Base-by-base conservation (phyloP, 208 protist genomes). In the Trypanosoma platydactyli region DNA sequence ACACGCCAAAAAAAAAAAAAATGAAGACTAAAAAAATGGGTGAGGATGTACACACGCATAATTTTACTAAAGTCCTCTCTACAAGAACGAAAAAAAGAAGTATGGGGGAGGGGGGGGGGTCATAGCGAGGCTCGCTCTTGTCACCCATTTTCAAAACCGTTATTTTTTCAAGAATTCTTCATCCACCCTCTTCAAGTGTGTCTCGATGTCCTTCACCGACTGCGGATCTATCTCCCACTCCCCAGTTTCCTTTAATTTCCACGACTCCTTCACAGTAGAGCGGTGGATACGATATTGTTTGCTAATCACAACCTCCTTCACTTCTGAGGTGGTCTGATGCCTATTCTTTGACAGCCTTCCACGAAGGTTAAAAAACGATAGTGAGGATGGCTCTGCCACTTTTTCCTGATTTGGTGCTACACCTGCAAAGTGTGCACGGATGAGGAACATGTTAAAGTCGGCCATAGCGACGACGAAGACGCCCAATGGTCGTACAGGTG, bases 371-470 rank as follows among this genome's bases (percentile, higher is more conserved):
- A 67, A 67, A 33, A 67, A 24, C 25, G 50, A 58, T n/a, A 40
- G 38, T 25, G 33, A 20, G 24, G 50, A 56, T 6, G 33, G 25
- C 1, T 15, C 20, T 50, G n/a, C 24, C 1, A 11, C 29, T 41
- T 67, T 67, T n/a, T 20, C 24, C 15, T 12, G 9, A 5, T 67
- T 67, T 27, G 25, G 25, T 9, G 48, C 29, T n/a, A 30, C 29
- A 41, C 67, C 57, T 12, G 53, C 55, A 20, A 27, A 13, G 48
- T 60, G 22, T 27, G 58, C 67, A 51, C 48, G 27, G 24, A 73
- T 41, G 29, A 73, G 58, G 45, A 78, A 58, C 52, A 65, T 73
- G 59, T 69, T 63, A 55, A 78, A 78, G 49, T 64, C 61, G 16
- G 73, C 65, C 73, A 78, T 73, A 45, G 73, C 64, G 2, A 68